Evolutionary conservation across 352 stramenopile species (phyloP), one percentile per base, ranked within the genome.

Genomic region (Pythium plurisporium): DNA sequence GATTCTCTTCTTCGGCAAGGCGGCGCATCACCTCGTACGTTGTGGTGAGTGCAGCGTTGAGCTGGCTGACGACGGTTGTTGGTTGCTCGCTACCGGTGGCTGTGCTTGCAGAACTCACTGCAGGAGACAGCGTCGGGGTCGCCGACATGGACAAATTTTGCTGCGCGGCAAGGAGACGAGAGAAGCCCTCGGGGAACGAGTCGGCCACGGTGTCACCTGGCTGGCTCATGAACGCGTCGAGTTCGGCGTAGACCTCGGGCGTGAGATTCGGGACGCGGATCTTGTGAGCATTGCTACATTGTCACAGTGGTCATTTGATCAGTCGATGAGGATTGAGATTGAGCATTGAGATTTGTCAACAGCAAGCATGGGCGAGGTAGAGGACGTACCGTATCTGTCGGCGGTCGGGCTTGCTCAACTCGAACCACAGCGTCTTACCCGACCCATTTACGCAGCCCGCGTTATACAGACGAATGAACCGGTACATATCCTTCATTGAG

Each of bases 401-500:
- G 31, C 74, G 63, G 38, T 86, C 61, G 3, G 64, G 52, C 47
- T 86, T 86, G 5, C 59, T 77, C 17, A 88, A 60, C 9, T 88
- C 69, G 29, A 85, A 88, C 75, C 75, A 88, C 17, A 59, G 55
- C 3, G 47, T 74, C 56, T 72, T 74, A 5, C 31, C 41, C 0
- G 70, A 64, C 23, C 62, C 65, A 0, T 23, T 56, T 19, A 61
- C 40, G 9, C 65, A 68, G 26, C 60, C 64, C 4, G 63, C 69
- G 43, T 88, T 69, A 54, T 85, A 76, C 19, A 58, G 59, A 22
- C 69, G 69, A 40, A 89, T 82, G 40, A 86, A 86, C 9, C 74
- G 67, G 47, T 82, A 84, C 79, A 89, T 89, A 37, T 86, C 74
- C 42, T 79, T 84, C 72, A 86, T 88, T n/a, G 65, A 80, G 59